phyloP scores from a whole-genome alignment of 228 moss, liverwort and hornwort genomes.

The Sphagnum fallax region DNA sequence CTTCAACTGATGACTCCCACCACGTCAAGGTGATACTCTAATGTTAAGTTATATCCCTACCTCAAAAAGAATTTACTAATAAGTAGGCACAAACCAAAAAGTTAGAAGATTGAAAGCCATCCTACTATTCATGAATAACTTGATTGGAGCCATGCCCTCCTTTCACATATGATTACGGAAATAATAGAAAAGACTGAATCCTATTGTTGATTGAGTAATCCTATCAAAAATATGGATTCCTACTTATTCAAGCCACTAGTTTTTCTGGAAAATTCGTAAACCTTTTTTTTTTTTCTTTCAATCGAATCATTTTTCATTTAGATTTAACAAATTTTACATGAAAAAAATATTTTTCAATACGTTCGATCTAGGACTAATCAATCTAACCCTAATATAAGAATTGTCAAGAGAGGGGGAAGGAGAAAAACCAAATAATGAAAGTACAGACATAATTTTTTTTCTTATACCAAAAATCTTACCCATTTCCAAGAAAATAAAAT shows the following conservation, averaged over 20 bases:
- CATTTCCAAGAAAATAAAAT: too few relatives aligned
- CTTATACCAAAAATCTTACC: too few relatives aligned
- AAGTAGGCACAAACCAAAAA: not conserved
- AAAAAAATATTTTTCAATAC: too few relatives aligned
- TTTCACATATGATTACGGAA: not conserved
- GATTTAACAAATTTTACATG: too few relatives aligned
- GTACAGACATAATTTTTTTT: too few relatives aligned
- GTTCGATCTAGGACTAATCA: too few relatives aligned
- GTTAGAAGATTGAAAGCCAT: not conserved
- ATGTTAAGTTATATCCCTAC: slow-evolving; percentile 3
- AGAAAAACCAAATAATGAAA: too few relatives aligned
- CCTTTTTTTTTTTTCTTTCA: too few relatives aligned
- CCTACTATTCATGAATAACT: not conserved
- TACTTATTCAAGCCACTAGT: not conserved
- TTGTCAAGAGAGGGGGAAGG: too few relatives aligned
- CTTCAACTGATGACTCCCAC: slow-evolving; percentile 4
- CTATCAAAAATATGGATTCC: not conserved
- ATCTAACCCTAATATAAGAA: too few relatives aligned
- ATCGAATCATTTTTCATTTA: too few relatives aligned
- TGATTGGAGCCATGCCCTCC: not conserved
- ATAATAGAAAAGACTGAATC: slow-evolving; percentile 2
- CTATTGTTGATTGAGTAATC: not conserved
- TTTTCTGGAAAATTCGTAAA: too few relatives aligned
- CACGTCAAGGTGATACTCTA: slow-evolving; percentile 4
- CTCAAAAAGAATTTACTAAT: not conserved